Conservation (phyloP, 2,329 filamentous ascomycete genomes). For the Colletotrichum eremochloae region DNA sequence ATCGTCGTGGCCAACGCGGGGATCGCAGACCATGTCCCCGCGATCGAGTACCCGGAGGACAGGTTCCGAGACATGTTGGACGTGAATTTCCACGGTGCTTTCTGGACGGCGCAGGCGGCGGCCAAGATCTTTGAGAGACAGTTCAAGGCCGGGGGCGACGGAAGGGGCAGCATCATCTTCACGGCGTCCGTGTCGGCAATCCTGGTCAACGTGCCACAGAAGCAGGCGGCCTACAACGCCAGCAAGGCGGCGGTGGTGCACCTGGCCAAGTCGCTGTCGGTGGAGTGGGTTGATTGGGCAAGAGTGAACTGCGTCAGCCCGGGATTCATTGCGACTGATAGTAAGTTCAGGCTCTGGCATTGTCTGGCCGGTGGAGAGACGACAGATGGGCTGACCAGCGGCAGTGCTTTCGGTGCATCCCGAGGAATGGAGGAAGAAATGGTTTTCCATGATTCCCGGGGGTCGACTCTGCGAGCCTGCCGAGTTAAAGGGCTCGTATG, state of each 20-base stretch:
- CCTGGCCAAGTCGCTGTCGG: constrained; percentile 76
- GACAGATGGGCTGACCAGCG: constrained; percentile 55
- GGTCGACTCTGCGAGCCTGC: constrained; percentile 39
- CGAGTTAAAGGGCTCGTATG: constrained; percentile 69
- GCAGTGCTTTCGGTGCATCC: constrained; percentile 53
- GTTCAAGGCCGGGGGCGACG: constrained; percentile 45
- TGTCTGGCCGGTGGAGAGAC: constrained; percentile 73
- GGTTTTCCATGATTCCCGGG: constrained; percentile 38
- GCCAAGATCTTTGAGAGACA: constrained; percentile 55
- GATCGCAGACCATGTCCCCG: constrained; percentile 53
- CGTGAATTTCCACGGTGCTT: constrained; percentile 58
- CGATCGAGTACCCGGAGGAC: constrained; percentile 56
- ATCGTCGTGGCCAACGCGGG: constrained; percentile 59
- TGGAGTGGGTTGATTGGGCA: constrained; percentile 78
- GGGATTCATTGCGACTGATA: constrained; percentile 39
- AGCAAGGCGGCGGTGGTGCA: constrained; percentile 82
- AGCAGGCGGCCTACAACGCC: constrained; percentile 74
- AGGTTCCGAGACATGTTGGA: constrained; percentile 54
- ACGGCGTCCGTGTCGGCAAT: constrained; percentile 56
- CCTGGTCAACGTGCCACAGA: constrained; percentile 57
- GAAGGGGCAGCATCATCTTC: constrained; percentile 55
- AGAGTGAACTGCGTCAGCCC: constrained; percentile 41
- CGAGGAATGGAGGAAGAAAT: constrained; percentile 67
- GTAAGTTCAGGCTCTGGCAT: neutral
- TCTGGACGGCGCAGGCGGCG: constrained; percentile 59